Base-by-base conservation (phyloP, 2,329 filamentous ascomycete genomes). In the Ophiostoma tasmaniense region DNA sequence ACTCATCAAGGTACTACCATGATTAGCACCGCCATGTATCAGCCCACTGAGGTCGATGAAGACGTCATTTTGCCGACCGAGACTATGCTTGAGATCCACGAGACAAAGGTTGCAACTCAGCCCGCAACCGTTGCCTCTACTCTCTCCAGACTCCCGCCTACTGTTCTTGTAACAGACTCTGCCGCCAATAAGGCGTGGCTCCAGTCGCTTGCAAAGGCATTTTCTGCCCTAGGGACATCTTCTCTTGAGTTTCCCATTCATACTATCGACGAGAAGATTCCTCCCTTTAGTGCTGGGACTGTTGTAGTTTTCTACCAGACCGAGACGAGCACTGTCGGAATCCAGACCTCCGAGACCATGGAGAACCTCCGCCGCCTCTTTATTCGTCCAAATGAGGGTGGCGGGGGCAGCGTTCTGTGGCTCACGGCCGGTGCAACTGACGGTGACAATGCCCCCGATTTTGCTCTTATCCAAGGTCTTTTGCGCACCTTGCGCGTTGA, bases 401-500 rank as follows among this genome's bases (percentile, higher is more conserved):
- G 73, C 71, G 72, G 66, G 71, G 67, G 67, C 30, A 30, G 72
- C 0, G 67, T 79, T 13, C 71, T 80, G 8, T 80, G 78, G 78
- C 70, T 79, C 28, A 79, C 77, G 2, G 73, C 72, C 1, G 76
- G 76, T 50, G 70, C 73, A 0, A 70, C 73, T 37, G 62, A 73
- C 11, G 72, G 71, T 67, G 69, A 64, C 3, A 39, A 20, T 17
- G 69, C 74, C 5, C 78, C 78, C 2, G 71, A 75, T 17, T 72
- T 77, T 17, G 74, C 74, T 33, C 73, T 77, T 42, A 73, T 76
- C 37, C 69, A 75, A n/a, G 78, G 78, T 11, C 67, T 79, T 20
- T 72, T 77, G 37, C 73, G 78, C 14, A 75, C 75, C 3, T 72
- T 78, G 30, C 75, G 76, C 14, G 71, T 71, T 71, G 77, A 78